These are phyloP conservation scores for Lasiodiplodia hormozganensis DNA, from an alignment of 2,329 filamentous ascomycete species.

Conservation along the genomic window DNA sequence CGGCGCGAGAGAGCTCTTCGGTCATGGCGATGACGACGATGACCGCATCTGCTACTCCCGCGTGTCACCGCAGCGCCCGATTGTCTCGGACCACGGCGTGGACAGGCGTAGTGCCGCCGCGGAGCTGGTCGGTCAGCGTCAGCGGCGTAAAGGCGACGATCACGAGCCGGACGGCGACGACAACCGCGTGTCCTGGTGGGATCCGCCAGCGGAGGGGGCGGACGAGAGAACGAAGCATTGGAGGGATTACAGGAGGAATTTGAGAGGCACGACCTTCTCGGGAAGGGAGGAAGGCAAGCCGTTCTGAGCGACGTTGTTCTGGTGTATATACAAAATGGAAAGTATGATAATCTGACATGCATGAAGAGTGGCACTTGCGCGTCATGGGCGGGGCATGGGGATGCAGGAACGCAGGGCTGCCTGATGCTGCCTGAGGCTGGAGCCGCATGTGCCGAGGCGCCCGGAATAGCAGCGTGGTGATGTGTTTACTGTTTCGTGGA, in stretches of 20 bases:
- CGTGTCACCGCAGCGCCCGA: conserved; percentile 6
- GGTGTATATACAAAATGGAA: too few species aligned
- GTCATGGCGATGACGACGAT: neutral
- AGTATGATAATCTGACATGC: conserved; percentile 8
- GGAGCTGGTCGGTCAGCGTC: conserved; percentile 1
- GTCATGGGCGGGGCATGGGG: neutral
- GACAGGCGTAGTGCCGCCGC: conserved; percentile 9
- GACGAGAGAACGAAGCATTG: neutral
- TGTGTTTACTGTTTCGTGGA: too few species aligned
- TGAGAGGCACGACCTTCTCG: neutral
- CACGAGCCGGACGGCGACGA: neutral
- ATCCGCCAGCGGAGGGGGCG: neutral
- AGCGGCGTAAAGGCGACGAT: neutral
- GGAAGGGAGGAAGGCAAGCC: conserved; percentile 1
- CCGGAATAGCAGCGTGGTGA: neutral
- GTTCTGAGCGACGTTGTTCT: neutral
- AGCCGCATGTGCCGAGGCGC: neutral
- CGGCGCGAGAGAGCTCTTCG: neutral
- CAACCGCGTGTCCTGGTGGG: conserved; percentile 18
- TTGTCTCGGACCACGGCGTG: conserved; percentile 4
- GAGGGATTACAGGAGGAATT: neutral
- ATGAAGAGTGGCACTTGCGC: neutral
- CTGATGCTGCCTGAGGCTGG: neutral
- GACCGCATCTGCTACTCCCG: neutral
- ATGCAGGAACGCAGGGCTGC: conserved; percentile 1